These are phyloP conservation scores for Aureobasidium melanogenum DNA, from an alignment of 2,329 filamentous ascomycete species.

Conservation along the genomic window DNA sequence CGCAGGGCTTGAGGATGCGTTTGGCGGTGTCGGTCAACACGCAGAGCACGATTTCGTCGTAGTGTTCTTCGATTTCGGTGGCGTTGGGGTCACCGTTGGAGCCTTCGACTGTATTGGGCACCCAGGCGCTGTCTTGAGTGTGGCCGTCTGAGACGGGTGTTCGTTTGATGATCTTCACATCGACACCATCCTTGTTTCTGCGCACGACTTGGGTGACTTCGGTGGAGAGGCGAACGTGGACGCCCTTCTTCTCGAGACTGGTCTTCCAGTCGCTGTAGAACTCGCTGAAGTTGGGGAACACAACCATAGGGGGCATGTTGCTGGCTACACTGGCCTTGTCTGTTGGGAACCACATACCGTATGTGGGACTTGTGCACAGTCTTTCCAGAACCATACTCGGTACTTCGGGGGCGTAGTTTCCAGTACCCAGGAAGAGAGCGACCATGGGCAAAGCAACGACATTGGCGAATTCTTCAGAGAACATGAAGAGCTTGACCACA, in stretches of 20 bases:
- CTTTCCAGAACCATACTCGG: conserved; percentile 55
- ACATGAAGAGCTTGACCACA: conserved; percentile 59
- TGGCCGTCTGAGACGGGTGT: conserved; percentile 35
- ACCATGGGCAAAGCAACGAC: conserved; percentile 63
- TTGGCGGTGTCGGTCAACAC: conserved; percentile 50
- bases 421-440: conserved; percentile 64
- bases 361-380: conserved; percentile 44
- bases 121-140: conserved; percentile 38
- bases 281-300: conserved; percentile 52
- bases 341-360: conserved; percentile 50
- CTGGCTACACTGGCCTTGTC: conserved; percentile 39
- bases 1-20: conserved; percentile 48
- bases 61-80: conserved; percentile 40
- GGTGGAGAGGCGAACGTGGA: conserved; percentile 47
- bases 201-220: conserved; percentile 46
- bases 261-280: conserved; percentile 55
- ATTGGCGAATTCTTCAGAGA: conserved; percentile 61
- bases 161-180: conserved; percentile 38
- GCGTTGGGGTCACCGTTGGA: conserved; percentile 33
- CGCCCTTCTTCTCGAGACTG: conserved; percentile 45
- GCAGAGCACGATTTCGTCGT: conserved; percentile 59
- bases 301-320: conserved; percentile 49
- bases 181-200: conserved; percentile 44
- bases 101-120: conserved; percentile 25
- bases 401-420: conserved; percentile 65